Conservation (phyloP, 225 moss, liverwort and hornwort species). For the Sphagnum tenellum region DNA sequence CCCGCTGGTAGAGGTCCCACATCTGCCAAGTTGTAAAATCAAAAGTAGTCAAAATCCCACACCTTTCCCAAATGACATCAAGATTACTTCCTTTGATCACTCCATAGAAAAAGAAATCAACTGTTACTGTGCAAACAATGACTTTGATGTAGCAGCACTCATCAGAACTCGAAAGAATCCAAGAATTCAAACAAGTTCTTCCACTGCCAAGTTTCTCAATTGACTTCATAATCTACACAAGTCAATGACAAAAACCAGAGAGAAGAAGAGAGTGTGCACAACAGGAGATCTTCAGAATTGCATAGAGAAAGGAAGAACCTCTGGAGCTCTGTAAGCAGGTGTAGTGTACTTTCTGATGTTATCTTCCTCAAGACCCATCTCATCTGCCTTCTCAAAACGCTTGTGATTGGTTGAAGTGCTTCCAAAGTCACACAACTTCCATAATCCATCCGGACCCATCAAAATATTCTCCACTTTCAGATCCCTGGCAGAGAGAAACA, state of each 20-base stretch:
- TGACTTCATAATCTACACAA: too few relatives aligned
- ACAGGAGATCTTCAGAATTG: neutral
- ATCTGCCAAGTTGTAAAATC: conserved; percentile 34
- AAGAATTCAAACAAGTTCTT: too few relatives aligned
- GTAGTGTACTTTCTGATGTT: conserved; percentile 91
- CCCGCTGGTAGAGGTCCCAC: conserved; percentile 95
- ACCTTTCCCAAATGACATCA: too few relatives aligned
- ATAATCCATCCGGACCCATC: conserved; percentile 77
- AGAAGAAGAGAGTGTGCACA: neutral
- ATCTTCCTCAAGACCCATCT: conserved; percentile 98
- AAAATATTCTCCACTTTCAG: conserved; percentile 97
- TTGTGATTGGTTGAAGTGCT: conserved; percentile 93
- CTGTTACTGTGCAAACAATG: too few relatives aligned
- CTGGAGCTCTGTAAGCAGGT: conserved; percentile 93
- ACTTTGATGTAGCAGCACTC: too few relatives aligned
- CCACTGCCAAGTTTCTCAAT: too few relatives aligned
- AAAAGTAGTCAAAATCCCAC: too few relatives aligned
- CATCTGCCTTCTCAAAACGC: conserved; percentile 85
- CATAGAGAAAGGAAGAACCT: conserved; percentile 28
- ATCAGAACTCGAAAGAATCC: too few relatives aligned
- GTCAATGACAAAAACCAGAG: too few relatives aligned
- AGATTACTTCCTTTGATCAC: too few relatives aligned
- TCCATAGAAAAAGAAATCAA: too few relatives aligned
- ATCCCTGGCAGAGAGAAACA: conserved; percentile 43
- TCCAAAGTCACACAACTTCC: conserved; percentile 98